Percentiles rank a stretch among this genome's conserved stretches.
These are phyloP conservation scores for Melaleuca alternifolia DNA, from an alignment of 345 rosid species.

Conservation along the genomic window DNA sequence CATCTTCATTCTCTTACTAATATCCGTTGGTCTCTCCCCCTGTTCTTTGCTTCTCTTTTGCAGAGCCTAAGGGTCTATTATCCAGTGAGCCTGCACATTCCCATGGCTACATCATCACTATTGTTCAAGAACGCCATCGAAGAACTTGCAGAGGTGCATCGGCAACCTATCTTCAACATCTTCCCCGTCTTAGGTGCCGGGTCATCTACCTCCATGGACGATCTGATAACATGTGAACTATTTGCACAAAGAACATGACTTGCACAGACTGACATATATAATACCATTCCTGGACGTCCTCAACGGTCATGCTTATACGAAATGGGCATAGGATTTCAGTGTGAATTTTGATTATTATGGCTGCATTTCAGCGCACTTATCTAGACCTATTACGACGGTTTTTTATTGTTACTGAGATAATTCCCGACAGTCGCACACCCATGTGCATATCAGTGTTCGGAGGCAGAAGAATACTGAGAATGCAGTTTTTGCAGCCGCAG, in stretches of 20 bases:
- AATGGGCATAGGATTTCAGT: not conserved
- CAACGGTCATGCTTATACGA: not conserved
- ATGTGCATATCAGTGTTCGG: too few relatives aligned
- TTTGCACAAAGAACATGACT: conserved; percentile 45
- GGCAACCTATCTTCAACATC: conserved; percentile 29
- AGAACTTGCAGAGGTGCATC: conserved; percentile 34
- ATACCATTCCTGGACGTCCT: not conserved
- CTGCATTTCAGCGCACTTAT: not conserved
- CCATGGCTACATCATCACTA: conserved; percentile 23
- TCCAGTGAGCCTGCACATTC: conserved; percentile 34
- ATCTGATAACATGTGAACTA: conserved; percentile 62
- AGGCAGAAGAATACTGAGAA: too few relatives aligned
- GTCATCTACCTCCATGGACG: conserved; percentile 37
- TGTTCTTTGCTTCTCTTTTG: not conserved
- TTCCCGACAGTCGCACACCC: too few relatives aligned
- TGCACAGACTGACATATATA: not conserved
- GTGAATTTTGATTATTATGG: not conserved
- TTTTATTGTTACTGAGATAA: not conserved
- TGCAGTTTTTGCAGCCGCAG: not conserved
- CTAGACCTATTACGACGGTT: not conserved
- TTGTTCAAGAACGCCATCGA: conserved; percentile 25
- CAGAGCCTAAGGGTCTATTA: conserved; percentile 62
- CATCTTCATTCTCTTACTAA: not conserved
- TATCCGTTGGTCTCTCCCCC: not conserved
- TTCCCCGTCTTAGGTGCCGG: conserved; percentile 70